Percentiles rank a stretch among this genome's conserved stretches.
Conservation (phyloP, 1,139 yeast species). For the Debaryomycetaceae sp. region DNA sequence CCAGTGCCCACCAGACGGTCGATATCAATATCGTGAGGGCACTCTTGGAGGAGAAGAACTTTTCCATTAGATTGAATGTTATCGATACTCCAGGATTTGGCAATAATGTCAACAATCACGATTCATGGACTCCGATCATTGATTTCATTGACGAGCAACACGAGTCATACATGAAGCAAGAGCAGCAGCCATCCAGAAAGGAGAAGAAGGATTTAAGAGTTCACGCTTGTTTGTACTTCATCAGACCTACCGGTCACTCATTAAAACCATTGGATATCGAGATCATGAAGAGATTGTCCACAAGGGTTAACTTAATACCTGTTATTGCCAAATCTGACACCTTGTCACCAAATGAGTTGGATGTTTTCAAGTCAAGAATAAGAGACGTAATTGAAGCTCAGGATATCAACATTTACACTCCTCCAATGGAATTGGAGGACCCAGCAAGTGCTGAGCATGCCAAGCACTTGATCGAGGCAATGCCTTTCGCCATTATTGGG, state of each 20-base stretch:
- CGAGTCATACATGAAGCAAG: conserved; percentile 91
- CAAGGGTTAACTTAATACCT: conserved; percentile 91
- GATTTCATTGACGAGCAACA: conserved; percentile 97
- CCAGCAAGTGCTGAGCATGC: conserved; percentile 78
- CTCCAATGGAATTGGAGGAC: conserved; percentile 74
- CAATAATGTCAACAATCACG: conserved; percentile 88
- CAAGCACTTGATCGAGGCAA: conserved; percentile 76
- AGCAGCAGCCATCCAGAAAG: conserved; percentile 82
- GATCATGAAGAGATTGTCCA: conserved; percentile 81
- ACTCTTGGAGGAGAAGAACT: conserved; percentile 87
- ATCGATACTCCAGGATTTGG: conserved; percentile 99
- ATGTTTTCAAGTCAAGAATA: conserved; percentile 77
- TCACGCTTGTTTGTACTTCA: conserved; percentile 92
- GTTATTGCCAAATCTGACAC: conserved; percentile 96
- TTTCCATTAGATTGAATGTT: conserved; percentile 77
- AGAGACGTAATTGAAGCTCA: conserved; percentile 92
- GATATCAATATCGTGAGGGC: conserved; percentile 91
- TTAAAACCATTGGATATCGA: conserved; percentile 93
- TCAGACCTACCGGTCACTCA: conserved; percentile 94
- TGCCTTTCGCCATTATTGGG: conserved; percentile 94
- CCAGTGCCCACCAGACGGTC: conserved; percentile 71
- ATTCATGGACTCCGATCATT: conserved; percentile 89
- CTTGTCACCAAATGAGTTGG: conserved; percentile 76
- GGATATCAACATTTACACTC: conserved; percentile 85
- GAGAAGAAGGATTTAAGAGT: conserved; percentile 81